Conservation (phyloP, 345 rosid genomes). For the Aurinia saxatilis region DNA sequence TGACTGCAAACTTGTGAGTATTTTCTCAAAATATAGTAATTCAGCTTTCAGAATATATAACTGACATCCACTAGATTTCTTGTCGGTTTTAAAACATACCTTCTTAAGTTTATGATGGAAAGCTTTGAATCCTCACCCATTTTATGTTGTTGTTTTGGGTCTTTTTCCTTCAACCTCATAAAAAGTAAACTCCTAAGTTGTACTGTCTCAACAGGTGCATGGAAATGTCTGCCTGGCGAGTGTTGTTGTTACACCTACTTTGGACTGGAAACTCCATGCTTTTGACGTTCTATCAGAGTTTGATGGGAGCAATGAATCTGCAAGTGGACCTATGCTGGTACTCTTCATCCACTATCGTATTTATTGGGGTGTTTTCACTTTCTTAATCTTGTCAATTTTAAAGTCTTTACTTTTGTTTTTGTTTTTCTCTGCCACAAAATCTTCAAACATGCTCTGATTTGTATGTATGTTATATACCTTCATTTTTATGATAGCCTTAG, state of each 20-base stretch:
- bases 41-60: not conserved
- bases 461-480: not conserved
- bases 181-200: not conserved
- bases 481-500: not conserved
- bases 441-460: not conserved
- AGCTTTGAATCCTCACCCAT: not conserved
- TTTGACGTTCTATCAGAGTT: conserved; percentile 93
- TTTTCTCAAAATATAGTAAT: not conserved
- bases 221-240: conserved; percentile 92
- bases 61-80: not conserved
- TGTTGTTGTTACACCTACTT: conserved; percentile 88
- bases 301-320: conserved; percentile 76
- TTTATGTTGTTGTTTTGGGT: not conserved
- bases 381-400: not conserved
- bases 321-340: conserved; percentile 98
- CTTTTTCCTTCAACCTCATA: not conserved
- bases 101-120: not conserved
- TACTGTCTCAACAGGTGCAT: conserved; percentile 57
- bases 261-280: conserved; percentile 99
- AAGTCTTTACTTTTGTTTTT: not conserved
- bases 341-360: conserved; percentile 8
- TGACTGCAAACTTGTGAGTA: conserved; percentile 94
- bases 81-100: not conserved
- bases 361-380: too few relatives aligned
- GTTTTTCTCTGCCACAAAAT: not conserved